A percentile compares a stretch with the other conserved stretches of the same genome.
These are phyloP conservation scores for Cucurbita ficifolia DNA, from an alignment of 306 rosid genomes.

Conservation along the genomic window DNA sequence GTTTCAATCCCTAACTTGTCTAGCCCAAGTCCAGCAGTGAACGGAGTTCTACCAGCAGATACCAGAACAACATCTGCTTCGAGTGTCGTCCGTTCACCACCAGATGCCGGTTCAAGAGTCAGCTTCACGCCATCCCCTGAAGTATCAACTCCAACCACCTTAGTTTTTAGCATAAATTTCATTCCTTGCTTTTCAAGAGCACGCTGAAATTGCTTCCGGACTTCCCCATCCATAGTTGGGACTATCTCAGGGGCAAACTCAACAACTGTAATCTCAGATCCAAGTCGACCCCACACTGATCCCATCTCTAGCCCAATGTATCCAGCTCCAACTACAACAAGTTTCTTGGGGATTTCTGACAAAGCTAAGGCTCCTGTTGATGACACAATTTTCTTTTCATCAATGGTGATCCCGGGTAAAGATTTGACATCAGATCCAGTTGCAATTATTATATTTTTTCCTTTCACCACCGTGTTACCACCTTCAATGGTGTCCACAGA, in stretches of 20 bases:
- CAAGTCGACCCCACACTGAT: slow-evolving; percentile 89
- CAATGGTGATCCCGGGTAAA: slow-evolving; percentile 72
- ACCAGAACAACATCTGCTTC: slow-evolving; percentile 95
- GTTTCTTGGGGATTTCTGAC: slow-evolving; percentile 72
- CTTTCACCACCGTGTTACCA: slow-evolving; percentile 55
- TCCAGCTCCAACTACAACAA: slow-evolving; percentile 86
- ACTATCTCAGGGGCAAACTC: slow-evolving; percentile 86
- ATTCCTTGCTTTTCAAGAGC: slow-evolving; percentile 88
- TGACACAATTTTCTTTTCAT: slow-evolving; percentile 83
- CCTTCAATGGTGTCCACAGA: slow-evolving; percentile 76
- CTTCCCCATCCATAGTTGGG: slow-evolving; percentile 81
- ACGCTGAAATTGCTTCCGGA: slow-evolving; percentile 90
- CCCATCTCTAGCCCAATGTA: slow-evolving; percentile 98
- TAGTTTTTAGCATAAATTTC: slow-evolving; percentile 77
- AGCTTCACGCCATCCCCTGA: slow-evolving; percentile 77
- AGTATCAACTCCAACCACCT: slow-evolving; percentile 74
- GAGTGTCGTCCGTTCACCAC: slow-evolving; percentile 59
- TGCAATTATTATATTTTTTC: slow-evolving; percentile 78
- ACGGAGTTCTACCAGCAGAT: slow-evolving; percentile 87
- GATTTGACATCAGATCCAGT: slow-evolving; percentile 95
- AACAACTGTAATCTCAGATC: slow-evolving; percentile 79
- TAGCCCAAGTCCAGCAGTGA: slow-evolving; percentile 63
- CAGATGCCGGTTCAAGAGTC: slow-evolving; percentile 76
- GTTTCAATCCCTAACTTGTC: slow-evolving; percentile 79
- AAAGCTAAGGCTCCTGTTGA: slow-evolving; percentile 88